A percentile compares a stretch with the other conserved stretches of the same genome.
These are phyloP conservation scores for Phytopythium kandeliae DNA, from an alignment of 352 stramenopile species.

Conservation along the genomic window DNA sequence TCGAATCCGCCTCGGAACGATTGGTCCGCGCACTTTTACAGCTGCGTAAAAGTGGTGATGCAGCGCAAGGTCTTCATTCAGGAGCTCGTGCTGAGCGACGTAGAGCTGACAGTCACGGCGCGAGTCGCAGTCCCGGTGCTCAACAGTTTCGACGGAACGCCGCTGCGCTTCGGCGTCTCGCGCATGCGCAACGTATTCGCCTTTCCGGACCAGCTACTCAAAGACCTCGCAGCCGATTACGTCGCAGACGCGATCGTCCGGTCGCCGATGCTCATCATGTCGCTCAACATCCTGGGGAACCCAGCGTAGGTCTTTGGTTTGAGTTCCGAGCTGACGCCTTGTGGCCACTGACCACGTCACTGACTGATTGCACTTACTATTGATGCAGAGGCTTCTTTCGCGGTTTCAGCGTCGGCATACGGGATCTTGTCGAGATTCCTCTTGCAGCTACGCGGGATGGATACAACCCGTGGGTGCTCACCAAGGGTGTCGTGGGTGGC, in stretches of 20 bases:
- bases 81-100: slow-evolving; percentile 39
- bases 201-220: slow-evolving; percentile 69
- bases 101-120: slow-evolving; percentile 68
- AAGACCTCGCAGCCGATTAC: slow-evolving; percentile 80
- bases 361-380: too few relatives aligned
- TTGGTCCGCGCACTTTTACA: slow-evolving; percentile 1
- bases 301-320: slow-evolving; percentile 64
- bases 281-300: slow-evolving; percentile 82
- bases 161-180: slow-evolving; percentile 46
- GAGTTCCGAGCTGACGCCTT: too few relatives aligned
- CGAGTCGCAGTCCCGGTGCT: slow-evolving; percentile 72
- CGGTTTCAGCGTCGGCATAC: slow-evolving; percentile 56
- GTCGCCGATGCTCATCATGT: slow-evolving; percentile 76
- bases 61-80: slow-evolving; percentile 65
- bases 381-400: slow-evolving; percentile 65
- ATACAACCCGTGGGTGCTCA: slow-evolving; percentile 75
- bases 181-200: slow-evolving; percentile 68
- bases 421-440: slow-evolving; percentile 77
- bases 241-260: slow-evolving; percentile 76
- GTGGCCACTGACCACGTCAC: too few relatives aligned
- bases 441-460: slow-evolving; percentile 57
- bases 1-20: neutral
- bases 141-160: slow-evolving; percentile 79
- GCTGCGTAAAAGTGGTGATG: slow-evolving; percentile 21
- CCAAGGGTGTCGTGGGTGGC: slow-evolving; percentile 60